These are phyloP conservation scores for Metschnikowia colocasiae DNA, from an alignment of 805 yeast species.

Conservation along the genomic window DNA sequence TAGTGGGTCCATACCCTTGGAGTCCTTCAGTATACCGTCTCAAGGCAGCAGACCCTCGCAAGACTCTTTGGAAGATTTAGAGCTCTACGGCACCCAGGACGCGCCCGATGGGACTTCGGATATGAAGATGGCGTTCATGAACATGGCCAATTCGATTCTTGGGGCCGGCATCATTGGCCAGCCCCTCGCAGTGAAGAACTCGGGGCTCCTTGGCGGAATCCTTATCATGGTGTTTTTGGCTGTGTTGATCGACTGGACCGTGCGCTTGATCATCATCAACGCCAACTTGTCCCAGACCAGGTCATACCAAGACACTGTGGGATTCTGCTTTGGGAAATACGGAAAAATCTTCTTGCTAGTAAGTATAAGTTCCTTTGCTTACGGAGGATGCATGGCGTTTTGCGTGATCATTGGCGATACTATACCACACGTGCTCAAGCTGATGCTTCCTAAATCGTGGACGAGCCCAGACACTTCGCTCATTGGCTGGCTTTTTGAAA, in stretches of 20 bases:
- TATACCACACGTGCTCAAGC: conserved; percentile 79
- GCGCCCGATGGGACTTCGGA: conserved; percentile 28
- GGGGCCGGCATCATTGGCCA: conserved; percentile 97
- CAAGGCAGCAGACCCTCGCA: not conserved
- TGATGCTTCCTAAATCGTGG: conserved; percentile 51
- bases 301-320: conserved; percentile 83
- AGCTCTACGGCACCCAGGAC: conserved; percentile 5
- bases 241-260: conserved; percentile 82
- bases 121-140: conserved; percentile 89
- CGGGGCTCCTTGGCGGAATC: conserved; percentile 75
- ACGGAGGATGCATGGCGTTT: conserved; percentile 92
- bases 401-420: conserved; percentile 94
- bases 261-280: conserved; percentile 72
- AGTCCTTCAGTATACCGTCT: not conserved
- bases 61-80: conserved; percentile 5
- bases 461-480: conserved; percentile 24
- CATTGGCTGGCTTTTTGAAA: conserved; percentile 51
- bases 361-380: conserved; percentile 85
- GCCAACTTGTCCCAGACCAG: conserved; percentile 71
- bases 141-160: conserved; percentile 91
- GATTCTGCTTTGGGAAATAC: conserved; percentile 66
- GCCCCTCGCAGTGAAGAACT: conserved; percentile 79
- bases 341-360: conserved; percentile 68
- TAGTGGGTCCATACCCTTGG: not conserved
- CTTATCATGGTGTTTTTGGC: conserved; percentile 59